Base-by-base conservation (phyloP, 352 stramenopile genomes). In the Plasmopara muralis region DNA sequence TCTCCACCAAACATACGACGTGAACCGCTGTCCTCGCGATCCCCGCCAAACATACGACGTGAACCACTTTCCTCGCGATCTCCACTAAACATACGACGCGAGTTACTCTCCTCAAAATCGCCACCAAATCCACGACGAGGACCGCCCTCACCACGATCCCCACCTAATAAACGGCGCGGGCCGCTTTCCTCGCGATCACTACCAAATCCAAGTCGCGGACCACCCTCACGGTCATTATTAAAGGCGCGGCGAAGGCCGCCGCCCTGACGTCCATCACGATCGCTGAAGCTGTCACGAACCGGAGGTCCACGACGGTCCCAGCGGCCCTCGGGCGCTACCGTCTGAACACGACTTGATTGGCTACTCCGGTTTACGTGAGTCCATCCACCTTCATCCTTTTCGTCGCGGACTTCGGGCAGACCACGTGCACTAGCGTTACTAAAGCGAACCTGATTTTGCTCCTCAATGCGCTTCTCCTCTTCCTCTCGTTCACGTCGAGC, bases 371-470 rank as follows among this genome's bases (percentile, higher is more conserved):
- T 78, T n/a, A 88, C 77, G 30, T 78, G 70, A 6, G 76, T 88
- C 77, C 77, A 88, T 53, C 81, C 77, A 29, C 75, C 63, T n/a
- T 86, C 74, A 3, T 82, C 70, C 34, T 29, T 66, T 15, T 85
- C 73, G 41, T 55, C 53, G 31, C 31, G 47, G 29, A 29, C 43
- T 5, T 53, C 53, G 9, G 42, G 55, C 38, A 68, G 28, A 28
- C 63, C 63, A 57, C 63, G 63, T 30, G 63, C 57, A 48, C 68
- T 61, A 60, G 57, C 62, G 12, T 50, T 59, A 37, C 60, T 58
- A 13, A 69, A 70, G 29, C 59, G 62, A 16, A 55, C 56, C 49
- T 64, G 54, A 40, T 57, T 66, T 43, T 57, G 63, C 37, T 66
- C 50, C 42, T 65, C 58, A 34, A 66, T 47, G 41, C 57, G 64